Percentiles rank a stretch among this genome's conserved stretches.
phyloP scores from a whole-genome alignment of 805 yeast genomes.

The Zygosaccharomyces lentus region DNA sequence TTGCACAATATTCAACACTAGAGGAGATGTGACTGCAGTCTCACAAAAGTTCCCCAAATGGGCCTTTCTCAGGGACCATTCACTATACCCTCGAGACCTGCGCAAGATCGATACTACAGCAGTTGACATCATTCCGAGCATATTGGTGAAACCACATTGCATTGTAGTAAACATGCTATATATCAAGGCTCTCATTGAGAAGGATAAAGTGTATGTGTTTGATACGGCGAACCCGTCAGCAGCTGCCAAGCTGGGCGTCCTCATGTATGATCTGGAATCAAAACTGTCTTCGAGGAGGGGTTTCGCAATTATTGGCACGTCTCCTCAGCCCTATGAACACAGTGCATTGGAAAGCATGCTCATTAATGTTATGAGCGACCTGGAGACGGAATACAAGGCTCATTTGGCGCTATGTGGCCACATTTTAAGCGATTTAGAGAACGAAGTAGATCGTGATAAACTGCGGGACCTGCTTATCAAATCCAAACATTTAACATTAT shows the following conservation, averaged over 20 bases:
- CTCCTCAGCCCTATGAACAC: constrained; percentile 63
- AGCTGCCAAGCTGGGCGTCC: constrained; percentile 66
- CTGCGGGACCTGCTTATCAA: constrained; percentile 67
- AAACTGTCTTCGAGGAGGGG: constrained; percentile 45
- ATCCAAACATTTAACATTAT: constrained; percentile 65
- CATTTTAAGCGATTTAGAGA: constrained; percentile 68
- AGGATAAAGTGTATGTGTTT: constrained; percentile 75
- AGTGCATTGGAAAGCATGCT: constrained; percentile 78
- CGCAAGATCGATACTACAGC: constrained; percentile 72
- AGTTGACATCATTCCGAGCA: constrained; percentile 83
- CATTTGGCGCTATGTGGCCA: constrained; percentile 56
- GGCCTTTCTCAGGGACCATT: constrained; percentile 66
- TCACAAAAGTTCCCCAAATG: constrained; percentile 78
- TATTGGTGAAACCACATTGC: constrained; percentile 71
- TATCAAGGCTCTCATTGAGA: constrained; percentile 83
- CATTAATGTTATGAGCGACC: constrained; percentile 70
- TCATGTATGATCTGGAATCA: constrained; percentile 79
- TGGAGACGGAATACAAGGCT: constrained; percentile 68
- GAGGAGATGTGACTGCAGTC: constrained; percentile 72
- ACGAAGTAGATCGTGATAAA: constrained; percentile 70
- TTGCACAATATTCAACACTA: constrained; percentile 76
- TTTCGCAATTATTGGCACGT: constrained; percentile 20
- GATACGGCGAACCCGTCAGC: constrained; percentile 55
- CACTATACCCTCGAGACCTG: constrained; percentile 79
- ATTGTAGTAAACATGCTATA: constrained; percentile 79